A percentile compares a stretch with the other conserved stretches of the same genome.
Conservation (phyloP, 129 eudicot genomes). For the Smallanthus sonchifolius region DNA sequence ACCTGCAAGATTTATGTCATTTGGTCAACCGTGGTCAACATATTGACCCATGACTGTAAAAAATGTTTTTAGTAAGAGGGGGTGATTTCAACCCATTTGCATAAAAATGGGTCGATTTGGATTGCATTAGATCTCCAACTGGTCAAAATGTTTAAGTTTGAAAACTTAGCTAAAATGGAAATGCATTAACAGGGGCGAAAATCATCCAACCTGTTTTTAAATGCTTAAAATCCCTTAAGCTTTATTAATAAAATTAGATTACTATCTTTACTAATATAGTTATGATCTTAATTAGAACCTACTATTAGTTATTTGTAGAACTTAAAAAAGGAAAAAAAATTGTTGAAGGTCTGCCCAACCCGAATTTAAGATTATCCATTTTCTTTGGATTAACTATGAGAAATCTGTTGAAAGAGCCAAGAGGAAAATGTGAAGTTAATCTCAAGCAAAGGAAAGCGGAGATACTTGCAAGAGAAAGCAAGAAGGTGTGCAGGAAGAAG, state of each 20-base stretch:
- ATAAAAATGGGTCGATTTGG: background rate
- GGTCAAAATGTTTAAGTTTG: background rate
- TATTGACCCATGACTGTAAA: background rate
- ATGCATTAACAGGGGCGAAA: background rate
- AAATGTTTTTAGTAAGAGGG: background rate
- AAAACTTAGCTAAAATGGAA: background rate
- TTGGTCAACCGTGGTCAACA: slow-evolving; percentile 13
- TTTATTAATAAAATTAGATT: background rate
- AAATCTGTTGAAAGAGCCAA: too few species aligned
- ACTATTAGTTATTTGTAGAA: background rate
- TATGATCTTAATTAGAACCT: background rate
- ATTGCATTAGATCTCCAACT: background rate
- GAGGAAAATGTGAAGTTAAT: too few species aligned
- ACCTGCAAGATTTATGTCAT: background rate
- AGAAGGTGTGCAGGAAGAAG: too few species aligned
- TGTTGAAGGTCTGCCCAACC: too few species aligned
- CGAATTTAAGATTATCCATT: too few species aligned
- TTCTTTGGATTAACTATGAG: too few species aligned
- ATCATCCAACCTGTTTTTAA: background rate
- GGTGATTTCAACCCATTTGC: background rate
- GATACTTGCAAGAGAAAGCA: too few species aligned
- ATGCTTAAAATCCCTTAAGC: background rate
- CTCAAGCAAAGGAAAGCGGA: too few species aligned
- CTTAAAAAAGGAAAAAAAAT: too few species aligned
- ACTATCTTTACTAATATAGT: background rate